phyloP scores from a whole-genome alignment of 495 filamentous ascomycete species.

The Polyplosphaeria fusca region DNA sequence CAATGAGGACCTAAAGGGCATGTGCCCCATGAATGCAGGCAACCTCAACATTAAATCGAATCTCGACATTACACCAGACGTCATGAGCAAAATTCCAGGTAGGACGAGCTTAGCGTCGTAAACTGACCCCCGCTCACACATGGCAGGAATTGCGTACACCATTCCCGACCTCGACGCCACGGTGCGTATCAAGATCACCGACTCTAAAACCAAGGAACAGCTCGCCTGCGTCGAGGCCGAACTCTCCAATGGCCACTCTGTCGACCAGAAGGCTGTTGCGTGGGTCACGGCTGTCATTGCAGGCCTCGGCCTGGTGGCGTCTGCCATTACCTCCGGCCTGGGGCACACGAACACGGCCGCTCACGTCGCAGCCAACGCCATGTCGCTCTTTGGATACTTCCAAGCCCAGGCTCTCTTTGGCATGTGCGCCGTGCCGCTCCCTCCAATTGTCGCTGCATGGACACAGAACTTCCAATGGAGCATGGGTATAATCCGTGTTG shows the following conservation, averaged over 20 bases:
- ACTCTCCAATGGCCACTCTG: slow-evolving; percentile 90
- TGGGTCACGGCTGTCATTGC: slow-evolving; percentile 88
- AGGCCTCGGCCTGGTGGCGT: slow-evolving; percentile 68
- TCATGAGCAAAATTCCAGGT: slow-evolving; percentile 67
- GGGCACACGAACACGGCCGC: slow-evolving; percentile 89
- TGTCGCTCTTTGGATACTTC: slow-evolving; percentile 93
- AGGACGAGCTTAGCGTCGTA: slow-evolving; percentile 27
- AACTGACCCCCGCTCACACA: slow-evolving; percentile 4
- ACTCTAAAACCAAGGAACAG: slow-evolving; percentile 50
- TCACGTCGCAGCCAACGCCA: slow-evolving; percentile 87
- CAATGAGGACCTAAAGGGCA: slow-evolving; percentile 58
- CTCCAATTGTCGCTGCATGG: slow-evolving; percentile 89
- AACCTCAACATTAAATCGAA: slow-evolving; percentile 71
- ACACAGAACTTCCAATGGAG: slow-evolving; percentile 98
- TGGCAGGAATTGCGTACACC: slow-evolving; percentile 70
- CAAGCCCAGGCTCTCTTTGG: slow-evolving; percentile 96
- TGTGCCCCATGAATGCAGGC: slow-evolving; percentile 92
- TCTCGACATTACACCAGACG: slow-evolving; percentile 54
- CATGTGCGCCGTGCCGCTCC: slow-evolving; percentile 77
- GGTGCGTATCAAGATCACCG: slow-evolving; percentile 76
- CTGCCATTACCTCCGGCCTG: slow-evolving; percentile 45
- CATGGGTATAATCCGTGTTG: slow-evolving; percentile 90
- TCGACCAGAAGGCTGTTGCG: slow-evolving; percentile 81
- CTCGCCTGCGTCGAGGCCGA: slow-evolving; percentile 87
- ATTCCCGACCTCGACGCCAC: slow-evolving; percentile 93